Evolutionary conservation across 1,284 basidiomycete genomes (phyloP), one percentile per base, ranked within the genome.

Genomic region (Cutaneotrichosporon dermatis): DNA sequence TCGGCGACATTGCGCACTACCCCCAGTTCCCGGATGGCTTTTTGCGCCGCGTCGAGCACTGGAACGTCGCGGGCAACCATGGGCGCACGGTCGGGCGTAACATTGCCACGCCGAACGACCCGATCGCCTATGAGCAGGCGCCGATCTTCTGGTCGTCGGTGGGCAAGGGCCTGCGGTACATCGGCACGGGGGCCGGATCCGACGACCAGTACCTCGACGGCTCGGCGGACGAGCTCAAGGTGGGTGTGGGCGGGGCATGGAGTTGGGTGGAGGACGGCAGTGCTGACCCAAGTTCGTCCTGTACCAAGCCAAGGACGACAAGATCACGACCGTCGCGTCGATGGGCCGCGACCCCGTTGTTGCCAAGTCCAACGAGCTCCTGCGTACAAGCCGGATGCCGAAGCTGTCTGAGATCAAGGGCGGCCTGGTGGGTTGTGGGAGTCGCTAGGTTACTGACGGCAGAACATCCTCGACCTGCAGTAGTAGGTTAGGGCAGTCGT

Each of bases 1-100:
- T 95, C 59, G 93, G 92, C 52, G 92, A 96, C 78, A 93, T 96
- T 69, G 92, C 92, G 1, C 82, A 85, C 56, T 92, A 89, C 73
- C 88, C 89, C 4, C 86, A 89, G 68, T 77, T 79, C 36, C 80
- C 80, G 7, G 67, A 69, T 44, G 71, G 73, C 54, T 67, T 72
- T 57, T 13, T 42, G 6, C 57, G 61, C 54, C 54, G 62, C 37
- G 61, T 62, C 46, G 64, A 57, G 59, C 57, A 61, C 62, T 73
- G 74, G 59, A 74, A 89, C 84, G 87, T 90, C 60, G 88, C 89
- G 16, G 85, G 86, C 45, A 91, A 91, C 75, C 89, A 95, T 67
- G 93, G 91, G 2, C 85, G 92, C 57, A 85, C 88, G 7, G 88
- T 90, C 16, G 92, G 88, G 0, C 85, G 86, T 74, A 87, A 84